Percentiles rank a stretch among this genome's conserved stretches.
phyloP scores from a whole-genome alignment of 2,329 filamentous ascomycete species.

The Didymella pomorum region DNA sequence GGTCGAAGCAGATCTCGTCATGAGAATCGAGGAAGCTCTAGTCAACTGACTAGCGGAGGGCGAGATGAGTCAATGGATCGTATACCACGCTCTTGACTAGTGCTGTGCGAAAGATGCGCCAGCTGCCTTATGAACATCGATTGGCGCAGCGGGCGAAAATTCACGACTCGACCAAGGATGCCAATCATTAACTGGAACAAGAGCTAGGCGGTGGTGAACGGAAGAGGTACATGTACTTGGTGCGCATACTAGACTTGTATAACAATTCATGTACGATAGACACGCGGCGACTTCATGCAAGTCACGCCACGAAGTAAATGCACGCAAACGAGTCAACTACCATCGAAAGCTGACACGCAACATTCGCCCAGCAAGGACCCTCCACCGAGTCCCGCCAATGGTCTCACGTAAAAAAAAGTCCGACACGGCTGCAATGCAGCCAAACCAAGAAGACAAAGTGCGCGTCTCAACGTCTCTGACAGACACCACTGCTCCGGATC shows the following conservation, averaged over 20 bases:
- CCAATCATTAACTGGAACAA: neutral
- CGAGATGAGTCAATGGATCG: neutral
- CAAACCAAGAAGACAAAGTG: too few relatives aligned
- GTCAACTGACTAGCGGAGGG: constrained; percentile 22
- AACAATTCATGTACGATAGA: neutral
- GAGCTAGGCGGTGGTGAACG: neutral
- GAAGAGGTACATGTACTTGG: neutral
- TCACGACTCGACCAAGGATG: neutral
- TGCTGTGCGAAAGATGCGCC: neutral
- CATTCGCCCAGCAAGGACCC: too few relatives aligned
- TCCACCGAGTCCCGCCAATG: too few relatives aligned
- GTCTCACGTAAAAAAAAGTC: too few relatives aligned
- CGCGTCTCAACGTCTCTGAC: too few relatives aligned
- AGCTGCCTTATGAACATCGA: neutral
- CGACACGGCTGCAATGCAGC: too few relatives aligned
- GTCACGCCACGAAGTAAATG: neutral
- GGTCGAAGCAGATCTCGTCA: constrained; percentile 4
- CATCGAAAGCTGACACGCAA: too few relatives aligned
- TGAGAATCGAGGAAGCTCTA: constrained; percentile 12
- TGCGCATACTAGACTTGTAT: neutral
- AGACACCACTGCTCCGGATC: too few relatives aligned
- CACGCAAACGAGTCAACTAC: neutral
- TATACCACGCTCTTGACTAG: neutral
- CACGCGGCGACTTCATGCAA: neutral
- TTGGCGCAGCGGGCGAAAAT: neutral